Base-by-base conservation (phyloP, 768 basidiomycete species). In the Boletus tomentosulus region DNA sequence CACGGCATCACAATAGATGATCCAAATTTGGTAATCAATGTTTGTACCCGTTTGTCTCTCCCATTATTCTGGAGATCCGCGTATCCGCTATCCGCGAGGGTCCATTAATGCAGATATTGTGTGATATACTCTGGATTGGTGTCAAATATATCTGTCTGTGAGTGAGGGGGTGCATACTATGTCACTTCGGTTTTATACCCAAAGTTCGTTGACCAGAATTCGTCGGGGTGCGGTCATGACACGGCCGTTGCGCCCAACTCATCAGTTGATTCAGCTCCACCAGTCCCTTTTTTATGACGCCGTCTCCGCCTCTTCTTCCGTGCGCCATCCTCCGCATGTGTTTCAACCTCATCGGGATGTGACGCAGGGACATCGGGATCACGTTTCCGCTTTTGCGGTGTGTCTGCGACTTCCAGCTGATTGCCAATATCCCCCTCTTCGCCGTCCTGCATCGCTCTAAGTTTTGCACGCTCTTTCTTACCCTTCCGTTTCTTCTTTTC, bases 401-500 rank as follows among this genome's bases (percentile, higher is more conserved):
- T 46, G 35, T 13, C 50, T 8, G 27, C 13, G 24, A 22, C 39
- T 10, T 50, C 50, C 7, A 24, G 42, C 15, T 47, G 41, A 27
- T 51, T n/a, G n/a, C 4, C 41, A 3, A 51, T 46, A 8, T 46
- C 48, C 25, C 15, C 53, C 6, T 58, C 58, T 13, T 35, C 60
- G 1, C 44, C 61, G 2, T 43, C 65, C 31, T 42, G 69, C 28
- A 57, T 64, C n/a, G 60, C 65, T 60, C 77, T 84, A 60, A 76
- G 58, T 58, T 74, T 80, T 73, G 78, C 71, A 34, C 85, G 75
- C 69, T 87, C 85, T 70, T 86, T 87, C 77, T 81, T 86, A 12
- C 85, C 85, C 61, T 76, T 85, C 61, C 86, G 68, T 71, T 83
- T 86, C 76, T 86, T 87, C 57, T 67, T 70, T 43, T 61, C 59